These are phyloP conservation scores for Quercus phellos DNA, from an alignment of 331 rosid species.

Conservation along the genomic window DNA sequence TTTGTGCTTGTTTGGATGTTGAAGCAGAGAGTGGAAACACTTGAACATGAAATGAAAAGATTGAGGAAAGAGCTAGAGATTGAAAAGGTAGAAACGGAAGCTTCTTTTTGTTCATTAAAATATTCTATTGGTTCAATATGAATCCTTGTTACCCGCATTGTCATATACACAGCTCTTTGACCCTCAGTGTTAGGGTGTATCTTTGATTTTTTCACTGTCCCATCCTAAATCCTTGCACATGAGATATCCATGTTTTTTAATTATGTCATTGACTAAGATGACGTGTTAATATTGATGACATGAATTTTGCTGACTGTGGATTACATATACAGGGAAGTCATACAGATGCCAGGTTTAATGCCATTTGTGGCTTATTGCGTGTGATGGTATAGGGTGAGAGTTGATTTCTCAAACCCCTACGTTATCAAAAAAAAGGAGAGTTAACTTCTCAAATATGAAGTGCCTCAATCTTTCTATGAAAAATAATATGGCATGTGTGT, in stretches of 20 bases:
- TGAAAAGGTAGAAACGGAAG: conserved; percentile 67
- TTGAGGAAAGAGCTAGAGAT: conserved; percentile 65
- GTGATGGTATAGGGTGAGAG: too few species aligned
- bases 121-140: conserved; percentile 3
- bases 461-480: not conserved
- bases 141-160: not conserved
- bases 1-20: conserved; percentile 19
- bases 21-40: conserved; percentile 65
- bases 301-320: not conserved
- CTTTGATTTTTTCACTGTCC: not conserved
- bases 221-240: not conserved
- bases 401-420: too few species aligned
- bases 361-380: too few species aligned
- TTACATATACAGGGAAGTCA: not conserved
- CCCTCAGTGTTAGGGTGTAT: not conserved
- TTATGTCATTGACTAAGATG: not conserved
- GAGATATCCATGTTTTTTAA: not conserved
- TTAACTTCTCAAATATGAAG: not conserved
- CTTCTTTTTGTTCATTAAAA: conserved; percentile 7
- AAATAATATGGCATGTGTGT: not conserved
- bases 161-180: not conserved
- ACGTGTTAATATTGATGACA: not conserved
- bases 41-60: conserved; percentile 49
- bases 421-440: too few species aligned
- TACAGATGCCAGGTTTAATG: too few species aligned